A percentile compares a stretch with the other conserved stretches of the same genome.
Conservation (phyloP, 768 basidiomycete species). For the Vararia minispora region DNA sequence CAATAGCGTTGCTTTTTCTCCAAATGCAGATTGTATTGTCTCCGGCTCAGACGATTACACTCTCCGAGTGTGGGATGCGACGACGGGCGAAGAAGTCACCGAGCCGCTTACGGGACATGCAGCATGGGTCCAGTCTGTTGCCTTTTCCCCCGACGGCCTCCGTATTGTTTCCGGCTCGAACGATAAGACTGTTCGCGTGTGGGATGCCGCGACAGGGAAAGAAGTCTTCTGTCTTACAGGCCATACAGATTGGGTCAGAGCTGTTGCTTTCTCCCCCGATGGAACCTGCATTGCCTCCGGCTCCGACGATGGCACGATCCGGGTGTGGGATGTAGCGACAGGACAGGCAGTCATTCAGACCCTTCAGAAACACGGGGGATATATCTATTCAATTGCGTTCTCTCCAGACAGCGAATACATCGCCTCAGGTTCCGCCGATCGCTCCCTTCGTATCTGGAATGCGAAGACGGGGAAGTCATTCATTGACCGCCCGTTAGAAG, state of each 20-base stretch:
- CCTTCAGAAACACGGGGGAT: too few species aligned
- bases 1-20: neutral
- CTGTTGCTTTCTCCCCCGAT: conserved; percentile 2
- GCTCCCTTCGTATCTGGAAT: neutral
- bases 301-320: conserved; percentile 34
- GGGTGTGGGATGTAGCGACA: conserved; percentile 44
- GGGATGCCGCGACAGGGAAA: conserved; percentile 1
- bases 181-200: conserved; percentile 5
- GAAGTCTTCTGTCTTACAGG: conserved; percentile 6
- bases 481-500: too few species aligned
- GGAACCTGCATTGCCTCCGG: conserved; percentile 15
- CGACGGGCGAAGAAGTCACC: conserved; percentile 12
- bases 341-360: too few species aligned
- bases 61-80: conserved; percentile 39
- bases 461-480: neutral
- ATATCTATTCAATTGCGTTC: conserved; percentile 1
- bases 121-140: conserved; percentile 39
- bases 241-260: neutral
- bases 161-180: neutral
- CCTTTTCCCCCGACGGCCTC: conserved; percentile 27
- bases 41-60: conserved; percentile 31
- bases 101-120: conserved; percentile 35
- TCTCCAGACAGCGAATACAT: neutral
- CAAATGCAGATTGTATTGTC: conserved; percentile 9
- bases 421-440: neutral